A percentile compares a stretch with the other conserved stretches of the same genome.
Evolutionary conservation across 2,329 filamentous ascomycete species (phyloP).

Genomic region (Talaromyces amestolkiae): DNA sequence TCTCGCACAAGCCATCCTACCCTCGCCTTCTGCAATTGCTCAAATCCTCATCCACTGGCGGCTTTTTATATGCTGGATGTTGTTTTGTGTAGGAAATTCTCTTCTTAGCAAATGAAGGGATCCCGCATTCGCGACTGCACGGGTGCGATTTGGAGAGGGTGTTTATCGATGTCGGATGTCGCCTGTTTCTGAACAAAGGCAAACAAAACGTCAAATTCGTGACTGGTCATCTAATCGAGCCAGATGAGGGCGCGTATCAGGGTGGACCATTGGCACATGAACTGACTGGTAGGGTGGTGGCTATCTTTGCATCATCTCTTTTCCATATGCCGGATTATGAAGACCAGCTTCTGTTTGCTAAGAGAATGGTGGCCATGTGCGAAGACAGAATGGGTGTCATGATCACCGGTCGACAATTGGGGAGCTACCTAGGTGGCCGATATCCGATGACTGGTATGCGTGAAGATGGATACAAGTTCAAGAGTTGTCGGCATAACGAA

Average conservation of each 20-base stretch:
- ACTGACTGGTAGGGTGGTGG: constrained; percentile 19
- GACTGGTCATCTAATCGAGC: constrained; percentile 42
- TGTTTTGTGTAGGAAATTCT: constrained; percentile 24
- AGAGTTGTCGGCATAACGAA: constrained; percentile 23
- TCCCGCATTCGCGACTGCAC: constrained; percentile 27
- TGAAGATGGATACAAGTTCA: background rate
- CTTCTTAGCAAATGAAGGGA: constrained; percentile 21
- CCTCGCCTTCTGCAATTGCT: constrained; percentile 17
- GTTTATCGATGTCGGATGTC: constrained; percentile 57
- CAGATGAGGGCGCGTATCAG: background rate
- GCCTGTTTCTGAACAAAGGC: constrained; percentile 54
- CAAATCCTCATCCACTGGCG: constrained; percentile 14
- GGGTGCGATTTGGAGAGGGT: constrained; percentile 49
- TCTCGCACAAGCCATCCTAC: constrained; percentile 21
- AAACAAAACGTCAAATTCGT: constrained; percentile 50
- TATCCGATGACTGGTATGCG: constrained; percentile 19
- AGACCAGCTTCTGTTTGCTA: constrained; percentile 19
- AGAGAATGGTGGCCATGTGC: constrained; percentile 21
- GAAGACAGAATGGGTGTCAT: constrained; percentile 19
- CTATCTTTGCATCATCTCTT: constrained; percentile 22
- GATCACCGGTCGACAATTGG: constrained; percentile 21
- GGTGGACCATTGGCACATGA: background rate
- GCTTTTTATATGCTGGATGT: constrained; percentile 23
- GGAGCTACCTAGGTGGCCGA: constrained; percentile 20
- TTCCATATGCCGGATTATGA: constrained; percentile 25